phyloP scores from a whole-genome alignment of 2,329 filamentous ascomycete genomes.

The Fusarium sp. region DNA sequence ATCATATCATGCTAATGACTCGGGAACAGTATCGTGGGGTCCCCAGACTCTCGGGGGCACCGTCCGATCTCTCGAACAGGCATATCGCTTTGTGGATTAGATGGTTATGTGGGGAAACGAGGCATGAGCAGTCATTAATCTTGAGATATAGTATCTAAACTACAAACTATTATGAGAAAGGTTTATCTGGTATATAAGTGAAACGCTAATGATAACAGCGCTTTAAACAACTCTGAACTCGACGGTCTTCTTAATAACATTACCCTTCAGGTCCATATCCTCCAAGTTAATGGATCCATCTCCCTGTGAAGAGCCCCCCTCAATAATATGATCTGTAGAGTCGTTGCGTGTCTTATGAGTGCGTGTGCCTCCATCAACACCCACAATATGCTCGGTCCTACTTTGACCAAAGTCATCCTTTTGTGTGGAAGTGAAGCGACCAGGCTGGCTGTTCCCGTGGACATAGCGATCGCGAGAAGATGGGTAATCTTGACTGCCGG shows the following conservation, averaged over 20 bases:
- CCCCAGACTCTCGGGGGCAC: background rate
- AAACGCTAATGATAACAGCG: background rate
- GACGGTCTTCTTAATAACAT: constrained; percentile 41
- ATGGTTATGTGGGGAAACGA: too few relatives aligned
- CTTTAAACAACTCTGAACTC: constrained; percentile 34
- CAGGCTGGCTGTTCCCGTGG: constrained; percentile 14
- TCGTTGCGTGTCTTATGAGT: constrained; percentile 24
- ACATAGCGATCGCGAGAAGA: constrained; percentile 28
- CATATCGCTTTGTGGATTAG: too few relatives aligned
- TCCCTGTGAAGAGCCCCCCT: constrained; percentile 19
- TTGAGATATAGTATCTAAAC: background rate
- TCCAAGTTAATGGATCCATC: constrained; percentile 33
- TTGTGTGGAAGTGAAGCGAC: constrained; percentile 30
- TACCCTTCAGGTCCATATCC: constrained; percentile 37
- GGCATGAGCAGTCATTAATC: background rate
- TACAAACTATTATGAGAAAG: rapidly evolving
- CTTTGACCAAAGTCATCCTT: constrained; percentile 23
- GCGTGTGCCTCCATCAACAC: constrained; percentile 22
- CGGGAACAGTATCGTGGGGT: background rate
- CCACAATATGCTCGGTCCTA: constrained; percentile 24
- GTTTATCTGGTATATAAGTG: background rate
- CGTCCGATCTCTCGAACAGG: background rate
- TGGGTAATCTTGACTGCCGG: constrained; percentile 18
- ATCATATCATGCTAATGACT: background rate
- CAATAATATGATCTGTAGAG: constrained; percentile 37